Base-by-base conservation (phyloP, 2,329 filamentous ascomycete genomes). In the Talaromyces sp. region DNA sequence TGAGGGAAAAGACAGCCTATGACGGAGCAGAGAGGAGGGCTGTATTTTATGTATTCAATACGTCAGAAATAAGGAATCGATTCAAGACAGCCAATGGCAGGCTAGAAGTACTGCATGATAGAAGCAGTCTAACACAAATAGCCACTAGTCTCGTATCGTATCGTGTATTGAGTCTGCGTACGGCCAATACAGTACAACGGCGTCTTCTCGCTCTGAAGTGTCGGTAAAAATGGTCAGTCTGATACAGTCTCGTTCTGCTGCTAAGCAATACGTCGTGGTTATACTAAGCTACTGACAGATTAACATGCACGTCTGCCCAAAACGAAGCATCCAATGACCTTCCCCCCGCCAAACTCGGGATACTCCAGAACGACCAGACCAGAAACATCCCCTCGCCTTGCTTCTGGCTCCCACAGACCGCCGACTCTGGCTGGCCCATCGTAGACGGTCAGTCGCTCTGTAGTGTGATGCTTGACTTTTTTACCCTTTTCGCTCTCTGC, bases 251-350 rank as follows among this genome's bases (percentile, higher is more conserved):
- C 18, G 23, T 55, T 14, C 25, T 40, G 16, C 16, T 39, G 2
- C 9, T 35, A 28, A 28, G 3, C 28, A 28, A 6, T 28, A 28
- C 28, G 28, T 28, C n/a, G n/a, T n/a, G n/a, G n/a, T n/a, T n/a
- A 28, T 6, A 28, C 28, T 28, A 28, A 28, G 28, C 28, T 28
- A 18, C 48, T 54, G 33, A 31, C 33, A 33, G 33, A 52, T 54
- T 40, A 37, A 50, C 65, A 67, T 72, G 71, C 70, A 73, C 63
- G 71, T 72, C 70, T 73, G 71, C 71, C 71, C 71, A 73, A 73
- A 65, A 58, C 64, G 59, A 72, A 74, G 73, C 73, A 73, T 71
- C 73, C 73, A 75, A 75, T 75, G 61, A 67, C 61, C 60, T 61
- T 21, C 31, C 31, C 25, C 44, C 63, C 70, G 68, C 64, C 65